phyloP scores from a whole-genome alignment of 1,284 basidiomycete species.

The Leccinum proliferum region DNA sequence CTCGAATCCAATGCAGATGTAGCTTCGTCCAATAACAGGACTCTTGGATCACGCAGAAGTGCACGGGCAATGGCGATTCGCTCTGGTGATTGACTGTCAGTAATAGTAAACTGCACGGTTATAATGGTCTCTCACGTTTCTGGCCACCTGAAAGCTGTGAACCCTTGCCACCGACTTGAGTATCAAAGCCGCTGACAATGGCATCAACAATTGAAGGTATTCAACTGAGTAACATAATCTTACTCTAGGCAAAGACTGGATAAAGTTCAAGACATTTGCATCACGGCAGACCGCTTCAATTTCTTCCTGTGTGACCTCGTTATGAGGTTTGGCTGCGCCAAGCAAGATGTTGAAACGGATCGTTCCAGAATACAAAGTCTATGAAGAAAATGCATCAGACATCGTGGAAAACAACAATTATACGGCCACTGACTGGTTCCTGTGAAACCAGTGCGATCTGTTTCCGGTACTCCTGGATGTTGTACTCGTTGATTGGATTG shows the following conservation, averaged over 20 bases:
- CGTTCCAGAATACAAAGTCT: constrained; percentile 82
- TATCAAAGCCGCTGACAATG: constrained; percentile 58
- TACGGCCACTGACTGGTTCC: constrained; percentile 51
- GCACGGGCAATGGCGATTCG: constrained; percentile 97
- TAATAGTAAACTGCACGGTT: background rate
- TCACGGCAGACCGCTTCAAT: constrained; percentile 79
- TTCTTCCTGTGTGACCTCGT: constrained; percentile 85
- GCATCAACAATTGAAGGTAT: constrained; percentile 9
- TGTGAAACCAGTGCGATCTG: constrained; percentile 90
- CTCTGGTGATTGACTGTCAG: constrained; percentile 40
- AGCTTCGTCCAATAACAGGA: constrained; percentile 87
- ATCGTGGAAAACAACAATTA: background rate
- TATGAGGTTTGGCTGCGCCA: constrained; percentile 76
- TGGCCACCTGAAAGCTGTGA: constrained; percentile 92
- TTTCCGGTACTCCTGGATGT: constrained; percentile 80
- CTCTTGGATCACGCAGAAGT: constrained; percentile 91
- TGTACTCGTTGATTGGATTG: constrained; percentile 73
- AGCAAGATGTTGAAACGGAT: constrained; percentile 87
- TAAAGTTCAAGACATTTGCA: constrained; percentile 92
- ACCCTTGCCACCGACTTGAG: constrained; percentile 88
- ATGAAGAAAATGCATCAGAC: background rate
- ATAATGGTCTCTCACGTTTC: constrained; percentile 54
- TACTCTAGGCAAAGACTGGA: constrained; percentile 79
- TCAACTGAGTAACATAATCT: constrained; percentile 18
- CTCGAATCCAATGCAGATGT: constrained; percentile 95